Evolutionary conservation across 208 protist species (phyloP).

Genomic region (Leishmania guyanensis): DNA sequence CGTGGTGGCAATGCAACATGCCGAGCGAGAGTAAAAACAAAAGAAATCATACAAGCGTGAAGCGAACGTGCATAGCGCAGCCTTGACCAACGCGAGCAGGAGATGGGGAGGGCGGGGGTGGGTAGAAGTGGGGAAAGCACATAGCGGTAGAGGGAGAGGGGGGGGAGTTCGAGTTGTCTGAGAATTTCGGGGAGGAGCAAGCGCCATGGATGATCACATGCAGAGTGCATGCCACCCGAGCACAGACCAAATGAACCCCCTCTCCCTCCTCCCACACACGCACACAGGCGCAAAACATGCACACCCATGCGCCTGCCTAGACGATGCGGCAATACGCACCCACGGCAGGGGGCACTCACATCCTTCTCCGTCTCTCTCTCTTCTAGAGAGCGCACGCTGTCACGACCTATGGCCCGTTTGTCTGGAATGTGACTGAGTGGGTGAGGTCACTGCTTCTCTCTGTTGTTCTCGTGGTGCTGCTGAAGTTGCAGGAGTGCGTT

Average conservation of each 20-base stretch:
- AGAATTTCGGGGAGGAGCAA: not conserved
- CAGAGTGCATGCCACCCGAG: not conserved
- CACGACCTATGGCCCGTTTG: not conserved
- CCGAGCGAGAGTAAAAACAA: not conserved
- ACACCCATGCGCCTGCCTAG: not conserved
- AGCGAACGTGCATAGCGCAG: not conserved
- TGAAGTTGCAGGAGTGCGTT: slow-evolving; percentile 76
- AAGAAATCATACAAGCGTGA: not conserved
- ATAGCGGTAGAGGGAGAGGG: not conserved
- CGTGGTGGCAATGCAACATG: not conserved
- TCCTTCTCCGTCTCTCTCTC: not conserved
- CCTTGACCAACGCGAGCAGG: not conserved
- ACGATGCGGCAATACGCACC: not conserved
- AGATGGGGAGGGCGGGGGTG: not conserved
- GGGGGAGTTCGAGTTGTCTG: not conserved
- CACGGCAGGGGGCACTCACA: not conserved
- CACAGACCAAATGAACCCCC: not conserved
- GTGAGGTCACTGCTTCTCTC: not conserved
- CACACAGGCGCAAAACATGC: not conserved
- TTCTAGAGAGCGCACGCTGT: not conserved
- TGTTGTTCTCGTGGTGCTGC: slow-evolving; percentile 36
- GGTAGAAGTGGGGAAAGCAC: not conserved
- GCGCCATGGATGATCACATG: not conserved
- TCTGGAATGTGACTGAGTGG: not conserved
- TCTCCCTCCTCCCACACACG: not conserved